Evolutionary conservation across 768 basidiomycete genomes (phyloP).

Genomic region (Roridomyces roridus): DNA sequence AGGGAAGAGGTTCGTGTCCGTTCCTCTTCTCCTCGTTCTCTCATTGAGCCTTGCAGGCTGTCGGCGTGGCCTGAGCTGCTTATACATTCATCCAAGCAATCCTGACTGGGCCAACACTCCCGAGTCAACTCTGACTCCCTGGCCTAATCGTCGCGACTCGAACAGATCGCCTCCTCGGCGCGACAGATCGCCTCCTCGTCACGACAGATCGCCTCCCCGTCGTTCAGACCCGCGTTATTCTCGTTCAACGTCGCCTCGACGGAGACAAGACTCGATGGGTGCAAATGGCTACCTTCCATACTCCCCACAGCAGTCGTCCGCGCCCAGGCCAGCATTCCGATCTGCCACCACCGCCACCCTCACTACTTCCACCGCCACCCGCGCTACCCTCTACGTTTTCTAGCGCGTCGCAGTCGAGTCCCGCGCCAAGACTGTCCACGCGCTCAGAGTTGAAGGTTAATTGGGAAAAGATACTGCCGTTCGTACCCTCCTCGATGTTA

Average conservation of each 20-base stretch:
- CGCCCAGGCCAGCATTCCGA: neutral
- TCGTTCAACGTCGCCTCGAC: neutral
- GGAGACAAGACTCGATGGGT: neutral
- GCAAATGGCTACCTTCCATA: too few species aligned
- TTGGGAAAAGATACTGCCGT: slow-evolving; percentile 17
- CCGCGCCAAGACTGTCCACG: neutral
- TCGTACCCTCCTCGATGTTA: neutral
- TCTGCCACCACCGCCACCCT: neutral
- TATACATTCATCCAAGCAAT: slow-evolving; percentile 36
- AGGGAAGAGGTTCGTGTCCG: slow-evolving; percentile 6
- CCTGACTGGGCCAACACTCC: slow-evolving; percentile 27
- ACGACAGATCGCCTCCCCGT: slow-evolving; percentile 12
- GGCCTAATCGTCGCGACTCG: too few species aligned
- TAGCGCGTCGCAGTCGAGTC: neutral
- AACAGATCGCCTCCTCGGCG: neutral
- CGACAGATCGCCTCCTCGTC: slow-evolving; percentile 15
- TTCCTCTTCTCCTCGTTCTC: too few species aligned
- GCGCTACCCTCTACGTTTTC: neutral
- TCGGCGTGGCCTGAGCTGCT: slow-evolving; percentile 21
- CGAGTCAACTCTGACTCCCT: too few species aligned
- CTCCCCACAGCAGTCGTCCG: too few species aligned
- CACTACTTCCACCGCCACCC: slow-evolving; percentile 2
- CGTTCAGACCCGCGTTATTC: neutral
- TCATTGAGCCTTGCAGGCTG: too few species aligned
- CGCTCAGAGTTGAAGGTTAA: slow-evolving; percentile 7